phyloP scores from a whole-genome alignment of 2,329 filamentous ascomycete species.

The Talaromyces marneffei region DNA sequence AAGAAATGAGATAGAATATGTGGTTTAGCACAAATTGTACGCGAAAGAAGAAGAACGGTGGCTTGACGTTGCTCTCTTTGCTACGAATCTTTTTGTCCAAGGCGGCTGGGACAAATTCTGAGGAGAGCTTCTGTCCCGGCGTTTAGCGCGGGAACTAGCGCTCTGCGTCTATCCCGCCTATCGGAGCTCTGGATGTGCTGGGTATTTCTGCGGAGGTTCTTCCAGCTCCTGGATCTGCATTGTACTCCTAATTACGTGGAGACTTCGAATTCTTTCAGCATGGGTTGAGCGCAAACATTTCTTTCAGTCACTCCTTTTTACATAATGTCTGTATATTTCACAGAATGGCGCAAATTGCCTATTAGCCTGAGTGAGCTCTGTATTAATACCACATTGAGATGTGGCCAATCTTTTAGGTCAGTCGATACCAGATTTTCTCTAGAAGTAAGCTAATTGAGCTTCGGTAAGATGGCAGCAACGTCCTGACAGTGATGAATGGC shows the following conservation, averaged over 20 bases:
- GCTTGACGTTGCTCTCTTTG: constrained; percentile 1
- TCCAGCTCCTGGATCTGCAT: neutral
- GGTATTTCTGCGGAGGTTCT: neutral
- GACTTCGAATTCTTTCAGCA: neutral
- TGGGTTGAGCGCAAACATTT: constrained; percentile 12
- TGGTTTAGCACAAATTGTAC: neutral
- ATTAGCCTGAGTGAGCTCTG: constrained; percentile 78
- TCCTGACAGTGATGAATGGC: constrained; percentile 73
- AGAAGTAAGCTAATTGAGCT: neutral
- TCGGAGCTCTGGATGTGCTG: neutral
- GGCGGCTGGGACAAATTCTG: constrained; percentile 8
- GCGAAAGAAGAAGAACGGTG: neutral
- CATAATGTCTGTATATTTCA: constrained; percentile 45
- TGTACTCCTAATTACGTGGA: neutral
- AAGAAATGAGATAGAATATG: neutral
- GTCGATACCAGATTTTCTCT: constrained; percentile 5
- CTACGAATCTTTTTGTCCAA: constrained; percentile 12
- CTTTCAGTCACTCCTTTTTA: neutral
- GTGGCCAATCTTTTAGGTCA: constrained; percentile 83
- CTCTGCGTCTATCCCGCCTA: constrained; percentile 14
- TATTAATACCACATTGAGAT: constrained; percentile 88
- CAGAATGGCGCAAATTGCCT: constrained; percentile 83
- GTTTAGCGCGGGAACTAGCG: constrained; percentile 2
- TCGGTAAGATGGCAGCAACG: constrained; percentile 69
- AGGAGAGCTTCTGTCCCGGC: constrained; percentile 7